Conservation (phyloP, 2,329 filamentous ascomycete species). For the Ramichloridium luteum region DNA sequence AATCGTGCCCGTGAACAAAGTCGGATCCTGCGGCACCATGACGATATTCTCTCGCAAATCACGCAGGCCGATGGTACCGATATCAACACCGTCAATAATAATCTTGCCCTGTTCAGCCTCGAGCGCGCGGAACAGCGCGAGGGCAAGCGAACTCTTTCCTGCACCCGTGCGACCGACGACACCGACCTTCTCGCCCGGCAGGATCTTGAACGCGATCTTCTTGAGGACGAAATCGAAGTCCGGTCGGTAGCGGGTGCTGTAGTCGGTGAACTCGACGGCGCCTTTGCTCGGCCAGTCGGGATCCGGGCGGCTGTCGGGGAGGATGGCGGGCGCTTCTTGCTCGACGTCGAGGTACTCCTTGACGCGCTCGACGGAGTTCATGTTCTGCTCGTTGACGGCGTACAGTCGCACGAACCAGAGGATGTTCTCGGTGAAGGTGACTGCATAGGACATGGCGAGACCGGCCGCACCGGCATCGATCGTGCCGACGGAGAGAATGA, state of each 20-base stretch:
- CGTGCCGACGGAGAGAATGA: slow-evolving; percentile 67
- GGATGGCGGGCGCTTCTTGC: slow-evolving; percentile 70
- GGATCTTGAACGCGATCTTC: slow-evolving; percentile 73
- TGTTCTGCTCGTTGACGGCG: slow-evolving; percentile 92
- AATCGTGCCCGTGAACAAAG: slow-evolving; percentile 84
- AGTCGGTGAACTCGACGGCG: slow-evolving; percentile 74
- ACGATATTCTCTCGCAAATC: slow-evolving; percentile 89
- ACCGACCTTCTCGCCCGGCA: slow-evolving; percentile 80
- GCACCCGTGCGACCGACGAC: slow-evolving; percentile 93
- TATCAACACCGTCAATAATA: slow-evolving; percentile 80
- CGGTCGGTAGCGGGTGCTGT: slow-evolving; percentile 76
- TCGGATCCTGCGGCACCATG: slow-evolving; percentile 95
- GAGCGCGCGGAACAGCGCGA: slow-evolving; percentile 85
- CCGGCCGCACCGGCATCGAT: slow-evolving; percentile 88
- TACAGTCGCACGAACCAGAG: slow-evolving; percentile 93
- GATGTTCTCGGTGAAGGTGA: slow-evolving; percentile 93
- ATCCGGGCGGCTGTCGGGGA: slow-evolving; percentile 66
- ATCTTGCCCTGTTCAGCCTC: slow-evolving; percentile 87
- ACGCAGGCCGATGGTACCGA: slow-evolving; percentile 78
- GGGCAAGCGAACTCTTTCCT: slow-evolving; percentile 86
- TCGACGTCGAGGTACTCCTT: slow-evolving; percentile 96
- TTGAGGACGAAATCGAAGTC: slow-evolving; percentile 81
- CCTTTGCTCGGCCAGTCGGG: slow-evolving; percentile 76
- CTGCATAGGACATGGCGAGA: slow-evolving; percentile 87
- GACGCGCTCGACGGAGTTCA: slow-evolving; percentile 96